Evolutionary conservation across 208 protist genomes (phyloP).

Genomic region (Phytomonas francai): DNA sequence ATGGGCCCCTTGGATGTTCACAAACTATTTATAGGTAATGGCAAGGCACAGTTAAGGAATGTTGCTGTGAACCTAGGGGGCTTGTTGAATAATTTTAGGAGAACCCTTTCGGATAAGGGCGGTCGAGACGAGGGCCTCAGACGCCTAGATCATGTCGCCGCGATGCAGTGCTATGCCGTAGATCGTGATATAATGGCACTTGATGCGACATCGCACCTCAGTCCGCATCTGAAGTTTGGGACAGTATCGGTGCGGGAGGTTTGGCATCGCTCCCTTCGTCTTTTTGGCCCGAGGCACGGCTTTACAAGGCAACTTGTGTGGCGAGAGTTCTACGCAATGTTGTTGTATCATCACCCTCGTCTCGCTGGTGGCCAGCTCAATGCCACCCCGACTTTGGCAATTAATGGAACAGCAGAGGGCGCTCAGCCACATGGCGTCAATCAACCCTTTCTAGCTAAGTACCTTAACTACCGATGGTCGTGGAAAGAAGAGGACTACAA

Average conservation of each 20-base stretch:
- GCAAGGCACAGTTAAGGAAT: constrained; percentile 15
- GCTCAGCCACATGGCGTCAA: no score
- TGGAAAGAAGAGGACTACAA: constrained; percentile 47
- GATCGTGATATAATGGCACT: constrained; percentile 39
- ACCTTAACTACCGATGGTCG: constrained; percentile 46
- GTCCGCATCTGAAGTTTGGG: constrained; percentile 75
- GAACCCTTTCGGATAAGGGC: constrained; percentile 11
- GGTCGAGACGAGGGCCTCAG: constrained; percentile 36
- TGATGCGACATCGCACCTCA: constrained; percentile 61
- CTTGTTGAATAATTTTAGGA: constrained; percentile 16
- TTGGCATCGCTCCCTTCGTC: constrained; percentile 24
- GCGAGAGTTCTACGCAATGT: constrained; percentile 69
- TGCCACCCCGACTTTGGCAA: constrained; percentile 17
- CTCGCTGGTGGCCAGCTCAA: constrained; percentile 52
- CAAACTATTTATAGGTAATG: constrained; percentile 18
- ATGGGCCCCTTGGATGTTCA: constrained; percentile 14
- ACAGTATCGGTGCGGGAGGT: constrained; percentile 60
- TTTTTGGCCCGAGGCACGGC: constrained; percentile 29
- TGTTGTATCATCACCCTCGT: constrained; percentile 46
- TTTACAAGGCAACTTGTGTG: constrained; percentile 64
- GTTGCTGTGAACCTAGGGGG: constrained; percentile 12
- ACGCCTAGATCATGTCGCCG: constrained; percentile 20
- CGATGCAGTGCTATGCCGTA: constrained; percentile 27
- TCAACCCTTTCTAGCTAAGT: constrained; percentile 51
- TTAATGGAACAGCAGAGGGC: background rate